Percentiles rank a stretch among this genome's conserved stretches.
phyloP scores from a whole-genome alignment of 352 stramenopile genomes.

The Phytophthora hybrid region DNA sequence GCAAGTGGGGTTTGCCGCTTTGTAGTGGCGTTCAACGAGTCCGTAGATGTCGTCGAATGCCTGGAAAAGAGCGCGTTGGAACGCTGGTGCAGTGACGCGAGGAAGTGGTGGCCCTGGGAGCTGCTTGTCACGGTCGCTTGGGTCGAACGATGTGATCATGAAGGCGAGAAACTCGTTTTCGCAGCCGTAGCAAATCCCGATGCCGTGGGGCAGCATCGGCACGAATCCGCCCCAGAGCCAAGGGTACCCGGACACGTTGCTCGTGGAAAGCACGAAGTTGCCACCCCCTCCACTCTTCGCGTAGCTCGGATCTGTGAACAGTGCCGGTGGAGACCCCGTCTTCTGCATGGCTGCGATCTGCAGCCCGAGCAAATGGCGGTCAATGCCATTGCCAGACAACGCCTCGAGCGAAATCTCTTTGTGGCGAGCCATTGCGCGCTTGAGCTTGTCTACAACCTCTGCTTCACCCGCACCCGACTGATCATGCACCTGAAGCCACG shows the following conservation, averaged over 20 bases:
- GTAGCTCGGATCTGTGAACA: conserved; percentile 91
- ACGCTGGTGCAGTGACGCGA: conserved; percentile 50
- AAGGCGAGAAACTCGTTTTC: conserved; percentile 92
- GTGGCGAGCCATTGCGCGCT: conserved; percentile 85
- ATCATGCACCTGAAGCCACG: conserved; percentile 73
- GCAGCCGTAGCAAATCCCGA: conserved; percentile 95
- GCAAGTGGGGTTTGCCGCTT: conserved; percentile 3
- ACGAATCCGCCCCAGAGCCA: conserved; percentile 97
- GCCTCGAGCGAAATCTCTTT: conserved; percentile 85
- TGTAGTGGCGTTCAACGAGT: conserved; percentile 33
- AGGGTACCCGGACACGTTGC: conserved; percentile 94
- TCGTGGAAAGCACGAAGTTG: conserved; percentile 95
- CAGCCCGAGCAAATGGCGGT: conserved; percentile 94
- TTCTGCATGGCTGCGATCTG: conserved; percentile 85
- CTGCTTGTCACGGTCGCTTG: conserved; percentile 27
- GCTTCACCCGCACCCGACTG: conserved; percentile 54
- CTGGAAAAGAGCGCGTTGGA: conserved; percentile 58
- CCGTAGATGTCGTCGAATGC: conserved; percentile 71
- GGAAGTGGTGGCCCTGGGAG: conserved; percentile 10
- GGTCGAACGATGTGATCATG: conserved; percentile 91
- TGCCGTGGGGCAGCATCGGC: conserved; percentile 88
- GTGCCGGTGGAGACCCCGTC: conserved; percentile 60
- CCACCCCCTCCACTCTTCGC: conserved; percentile 80
- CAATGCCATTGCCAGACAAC: conserved; percentile 80
- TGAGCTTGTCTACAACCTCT: conserved; percentile 64